Evolutionary conservation across 1,139 yeast species (phyloP), one percentile per base, ranked within the genome.

Genomic region (Geotrichum phurueaensis): DNA sequence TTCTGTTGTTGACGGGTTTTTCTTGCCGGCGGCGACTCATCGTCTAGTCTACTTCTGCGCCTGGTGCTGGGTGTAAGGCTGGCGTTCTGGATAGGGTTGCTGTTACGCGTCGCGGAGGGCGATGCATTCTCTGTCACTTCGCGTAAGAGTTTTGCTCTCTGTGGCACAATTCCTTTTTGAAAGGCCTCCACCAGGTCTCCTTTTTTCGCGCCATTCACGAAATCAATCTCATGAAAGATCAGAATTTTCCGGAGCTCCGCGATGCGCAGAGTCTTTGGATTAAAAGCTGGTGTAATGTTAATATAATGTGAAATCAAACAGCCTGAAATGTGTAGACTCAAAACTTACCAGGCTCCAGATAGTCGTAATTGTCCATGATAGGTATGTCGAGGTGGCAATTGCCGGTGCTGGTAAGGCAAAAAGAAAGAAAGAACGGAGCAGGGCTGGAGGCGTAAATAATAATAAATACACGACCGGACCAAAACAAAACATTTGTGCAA

Each of bases 171-270:
- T n/a, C 82, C 70, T 2, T 74, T 70, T 20, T 78, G 73, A 70
- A 85, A 88, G 5, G 86, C 69, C 20, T 75, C 76, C 9, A 89
- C 73, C 62, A 88, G 76, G 10, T 81, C 83, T 3, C 81, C 73
- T 71, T 90, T 90, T 69, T 84, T 86, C 10, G 89, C 84, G 58
- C 81, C 79, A 3, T 87, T 78, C 0, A 86, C 80, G 68, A 78
- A 84, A 9, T 74, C 73, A 25, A 89, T 77, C n/a, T 79, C 77
- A 70, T 88, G 81, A 59, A 81, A 83, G 43, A 78, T 73, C 62
- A 90, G 77, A 50, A 88, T 78, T 49, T 83, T 79, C 66, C 94
- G 79, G 68, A 90, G 77, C 63, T 86, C 83, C 5, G 89, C 81
- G 47, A 86, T 83, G 53, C 83, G 85, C 65, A 87, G 75, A 48